These are phyloP conservation scores for Alnus rubra DNA, from an alignment of 306 rosid species.

Conservation along the genomic window DNA sequence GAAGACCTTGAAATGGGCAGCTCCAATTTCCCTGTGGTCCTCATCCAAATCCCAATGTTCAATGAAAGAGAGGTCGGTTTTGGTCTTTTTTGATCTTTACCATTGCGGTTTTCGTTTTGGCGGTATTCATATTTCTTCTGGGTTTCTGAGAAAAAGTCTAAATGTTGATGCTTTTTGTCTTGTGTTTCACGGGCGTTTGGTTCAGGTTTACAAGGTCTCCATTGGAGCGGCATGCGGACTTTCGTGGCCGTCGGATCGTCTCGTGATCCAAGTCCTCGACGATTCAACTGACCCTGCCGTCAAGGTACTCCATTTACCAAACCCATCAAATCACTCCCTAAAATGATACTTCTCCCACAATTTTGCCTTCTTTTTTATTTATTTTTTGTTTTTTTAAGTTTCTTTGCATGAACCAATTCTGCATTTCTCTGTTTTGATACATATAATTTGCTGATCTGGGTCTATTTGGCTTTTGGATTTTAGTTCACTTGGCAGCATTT, in stretches of 20 bases:
- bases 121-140: not conserved
- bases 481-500: not conserved
- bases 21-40: conserved; percentile 80
- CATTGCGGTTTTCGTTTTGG: not conserved
- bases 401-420: not conserved
- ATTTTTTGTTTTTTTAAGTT: too few species aligned
- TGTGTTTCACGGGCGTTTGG: conserved; percentile 14
- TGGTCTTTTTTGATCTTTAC: not conserved
- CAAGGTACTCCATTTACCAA: conserved; percentile 49
- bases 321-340: conserved; percentile 9
- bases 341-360: too few species aligned
- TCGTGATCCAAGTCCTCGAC: conserved; percentile 95
- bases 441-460: not conserved
- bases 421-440: not conserved
- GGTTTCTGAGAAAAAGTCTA: conserved; percentile 16
- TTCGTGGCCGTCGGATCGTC: conserved; percentile 96
- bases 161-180: conserved; percentile 10
- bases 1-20: conserved; percentile 81
- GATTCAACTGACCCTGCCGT: conserved; percentile 89
- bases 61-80: conserved; percentile 82
- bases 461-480: not conserved
- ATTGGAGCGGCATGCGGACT: conserved; percentile 98
- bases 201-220: conserved; percentile 90
- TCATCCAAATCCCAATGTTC: conserved; percentile 98
- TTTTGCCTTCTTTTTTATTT: too few species aligned